Evolutionary conservation across 2,329 filamentous ascomycete species (phyloP), one percentile per base, ranked within the genome.

Genomic region (Hypoxylon sp.): DNA sequence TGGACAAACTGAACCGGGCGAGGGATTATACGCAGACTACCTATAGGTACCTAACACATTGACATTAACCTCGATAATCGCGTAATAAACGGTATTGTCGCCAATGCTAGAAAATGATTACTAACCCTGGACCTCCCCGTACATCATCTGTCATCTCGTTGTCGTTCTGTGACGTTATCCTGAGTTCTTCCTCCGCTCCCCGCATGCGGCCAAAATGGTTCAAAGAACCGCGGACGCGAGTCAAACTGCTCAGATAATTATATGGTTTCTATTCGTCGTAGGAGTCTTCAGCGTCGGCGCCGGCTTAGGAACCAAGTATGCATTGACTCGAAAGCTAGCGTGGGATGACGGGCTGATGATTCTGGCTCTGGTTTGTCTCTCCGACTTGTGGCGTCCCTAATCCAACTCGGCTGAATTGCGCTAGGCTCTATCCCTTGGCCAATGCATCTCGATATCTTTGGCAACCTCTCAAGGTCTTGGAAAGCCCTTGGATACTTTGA

Each of bases 281-380:
- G n/a, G n/a, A 43, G 38, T 56, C 17, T 56, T 56, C 38, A 46
- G 53, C 5, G 53, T 56, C 53, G 53, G 53, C 53, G 53, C 53
- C 13, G 53, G 53, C 28, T 5, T 56, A 34, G 53, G 53, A 34
- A 56, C 53, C 11, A 56, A 56, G 14, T 56, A 56, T 56, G 53
- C 53, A 43, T n/a, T 56, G 41, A 28, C 32, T 19, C 38, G 53
- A 32, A 56, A 30, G 25, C 17, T 56, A 23, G 38, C 36, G 17
- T 53, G 43, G 63, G 72, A 74, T 60, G 73, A 75, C 38, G 61
- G 62, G 69, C 53, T 75, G 28, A 64, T 74, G 36, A 10, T 74
- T 52, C 38, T 67, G 25, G 72, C 72, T 41, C 61, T 65, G 66
- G 70, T 74, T 45, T 11, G 72, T 41, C 14, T 23, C 6, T 41